Conservation (phyloP, 2,329 filamentous ascomycete species). For the Dryadomyces quercus-mongolicae region DNA sequence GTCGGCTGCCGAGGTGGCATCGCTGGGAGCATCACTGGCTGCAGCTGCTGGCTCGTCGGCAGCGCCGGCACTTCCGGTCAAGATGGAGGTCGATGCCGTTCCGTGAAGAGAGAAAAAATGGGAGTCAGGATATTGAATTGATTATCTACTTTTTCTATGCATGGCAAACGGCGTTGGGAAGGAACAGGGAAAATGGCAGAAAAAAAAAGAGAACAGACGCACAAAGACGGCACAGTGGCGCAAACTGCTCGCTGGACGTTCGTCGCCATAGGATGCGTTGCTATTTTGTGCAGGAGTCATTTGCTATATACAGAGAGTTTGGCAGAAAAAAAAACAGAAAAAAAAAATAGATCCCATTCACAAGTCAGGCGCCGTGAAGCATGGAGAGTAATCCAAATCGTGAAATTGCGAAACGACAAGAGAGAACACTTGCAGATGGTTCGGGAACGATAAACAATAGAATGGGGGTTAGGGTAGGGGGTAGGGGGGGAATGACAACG, state of each 20-base stretch:
- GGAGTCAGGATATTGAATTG: not conserved
- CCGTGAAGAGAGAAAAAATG: constrained; percentile 18
- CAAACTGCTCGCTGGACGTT: not conserved
- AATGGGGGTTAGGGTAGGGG: no score
- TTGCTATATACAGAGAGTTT: no score
- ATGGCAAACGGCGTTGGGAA: no score
- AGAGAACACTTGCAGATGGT: not conserved
- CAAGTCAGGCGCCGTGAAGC: not conserved
- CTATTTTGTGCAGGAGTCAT: not conserved
- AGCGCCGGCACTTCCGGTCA: constrained; percentile 13
- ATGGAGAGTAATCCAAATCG: no score
- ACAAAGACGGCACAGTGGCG: not conserved
- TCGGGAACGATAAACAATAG: not conserved
- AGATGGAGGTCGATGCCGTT: constrained; percentile 38
- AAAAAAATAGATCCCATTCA: not conserved
- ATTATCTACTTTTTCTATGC: no score
- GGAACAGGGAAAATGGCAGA: not conserved
- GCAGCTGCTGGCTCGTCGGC: constrained; percentile 12
- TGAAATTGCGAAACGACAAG: no score
- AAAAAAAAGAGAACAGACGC: not conserved
- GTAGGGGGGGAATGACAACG: constrained; percentile 4
- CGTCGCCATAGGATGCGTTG: not conserved
- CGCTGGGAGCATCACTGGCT: constrained; percentile 19
- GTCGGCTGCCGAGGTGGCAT: constrained; percentile 22
- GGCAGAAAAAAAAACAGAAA: not conserved